These are phyloP conservation scores for Phytophthora ohioensis DNA, from an alignment of 352 stramenopile species.

Conservation along the genomic window DNA sequence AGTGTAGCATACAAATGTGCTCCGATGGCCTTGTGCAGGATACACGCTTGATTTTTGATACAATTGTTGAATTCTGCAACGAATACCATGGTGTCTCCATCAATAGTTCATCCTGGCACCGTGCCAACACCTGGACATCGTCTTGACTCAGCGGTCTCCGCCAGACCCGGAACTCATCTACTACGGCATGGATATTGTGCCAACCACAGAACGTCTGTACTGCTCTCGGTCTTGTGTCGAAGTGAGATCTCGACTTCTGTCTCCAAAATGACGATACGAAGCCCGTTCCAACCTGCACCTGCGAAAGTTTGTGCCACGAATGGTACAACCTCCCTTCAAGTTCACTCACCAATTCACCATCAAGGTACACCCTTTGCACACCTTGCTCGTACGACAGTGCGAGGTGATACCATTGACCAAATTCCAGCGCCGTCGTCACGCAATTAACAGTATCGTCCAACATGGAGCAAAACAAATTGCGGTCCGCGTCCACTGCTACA, in stretches of 20 bases:
- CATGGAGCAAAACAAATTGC: slow-evolving; percentile 24
- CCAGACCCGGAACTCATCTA: slow-evolving; percentile 18
- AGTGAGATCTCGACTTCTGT: slow-evolving; percentile 19
- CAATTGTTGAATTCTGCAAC: neutral
- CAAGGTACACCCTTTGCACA: slow-evolving; percentile 9
- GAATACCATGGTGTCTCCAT: slow-evolving; percentile 4
- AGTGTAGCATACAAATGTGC: neutral
- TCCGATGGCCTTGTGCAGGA: slow-evolving; percentile 1
- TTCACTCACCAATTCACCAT: slow-evolving; percentile 15
- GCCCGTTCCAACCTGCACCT: slow-evolving; percentile 22
- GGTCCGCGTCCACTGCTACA: slow-evolving; percentile 14
- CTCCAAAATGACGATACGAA: slow-evolving; percentile 25
- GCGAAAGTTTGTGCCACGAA: slow-evolving; percentile 15
- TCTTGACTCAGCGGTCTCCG: neutral
- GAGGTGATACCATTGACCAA: slow-evolving; percentile 25
- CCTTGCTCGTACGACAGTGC: slow-evolving; percentile 5
- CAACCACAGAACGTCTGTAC: slow-evolving; percentile 22
- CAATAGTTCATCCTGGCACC: neutral
- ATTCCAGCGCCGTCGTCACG: slow-evolving; percentile 9
- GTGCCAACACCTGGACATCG: slow-evolving; percentile 8
- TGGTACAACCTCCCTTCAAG: slow-evolving; percentile 1
- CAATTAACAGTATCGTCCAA: slow-evolving; percentile 13
- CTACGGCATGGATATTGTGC: slow-evolving; percentile 22
- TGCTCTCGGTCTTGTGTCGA: slow-evolving; percentile 7
- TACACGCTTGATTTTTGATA: neutral